Conservation (phyloP, 192 early-diverging fungal genomes). For the Helicostylum pulchrum region DNA sequence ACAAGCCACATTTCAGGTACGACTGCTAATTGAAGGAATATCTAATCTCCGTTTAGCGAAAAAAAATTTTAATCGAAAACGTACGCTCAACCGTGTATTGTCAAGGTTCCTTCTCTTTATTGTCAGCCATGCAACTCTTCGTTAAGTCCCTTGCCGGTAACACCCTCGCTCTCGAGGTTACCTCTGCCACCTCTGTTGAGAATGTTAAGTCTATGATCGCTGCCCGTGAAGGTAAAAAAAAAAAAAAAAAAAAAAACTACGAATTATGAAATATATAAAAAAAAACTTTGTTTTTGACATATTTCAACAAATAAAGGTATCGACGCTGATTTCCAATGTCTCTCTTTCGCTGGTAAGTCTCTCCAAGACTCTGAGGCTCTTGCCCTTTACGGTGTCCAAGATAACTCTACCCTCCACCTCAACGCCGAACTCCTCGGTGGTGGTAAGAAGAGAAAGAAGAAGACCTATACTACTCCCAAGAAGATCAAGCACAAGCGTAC, state of each 20-base stretch:
- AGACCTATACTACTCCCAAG: conserved; percentile 99
- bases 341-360: conserved; percentile 53
- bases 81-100: background rate
- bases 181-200: conserved; percentile 46
- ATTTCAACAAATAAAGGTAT: conserved; percentile 39
- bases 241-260: conserved; percentile 3
- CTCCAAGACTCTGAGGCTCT: conserved; percentile 49
- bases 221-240: conserved; percentile 46
- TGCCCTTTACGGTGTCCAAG: conserved; percentile 55
- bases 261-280: background rate
- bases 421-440: conserved; percentile 73
- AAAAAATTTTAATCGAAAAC: background rate
- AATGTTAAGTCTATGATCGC: conserved; percentile 58
- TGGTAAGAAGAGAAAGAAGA: conserved; percentile 99
- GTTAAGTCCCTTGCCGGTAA: conserved; percentile 65
- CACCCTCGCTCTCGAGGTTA: conserved; percentile 61
- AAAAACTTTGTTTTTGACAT: background rate
- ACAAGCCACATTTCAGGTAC: too few relatives aligned
- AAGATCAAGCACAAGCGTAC: conserved; percentile 99
- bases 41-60: background rate
- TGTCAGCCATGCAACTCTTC: conserved; percentile 56
- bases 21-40: background rate
- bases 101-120: conserved; percentile 10
- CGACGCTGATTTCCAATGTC: conserved; percentile 54
- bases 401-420: conserved; percentile 74